These are phyloP conservation scores for Aspergillus novoparasiticus DNA, from an alignment of 2,329 filamentous ascomycete species.

Conservation along the genomic window DNA sequence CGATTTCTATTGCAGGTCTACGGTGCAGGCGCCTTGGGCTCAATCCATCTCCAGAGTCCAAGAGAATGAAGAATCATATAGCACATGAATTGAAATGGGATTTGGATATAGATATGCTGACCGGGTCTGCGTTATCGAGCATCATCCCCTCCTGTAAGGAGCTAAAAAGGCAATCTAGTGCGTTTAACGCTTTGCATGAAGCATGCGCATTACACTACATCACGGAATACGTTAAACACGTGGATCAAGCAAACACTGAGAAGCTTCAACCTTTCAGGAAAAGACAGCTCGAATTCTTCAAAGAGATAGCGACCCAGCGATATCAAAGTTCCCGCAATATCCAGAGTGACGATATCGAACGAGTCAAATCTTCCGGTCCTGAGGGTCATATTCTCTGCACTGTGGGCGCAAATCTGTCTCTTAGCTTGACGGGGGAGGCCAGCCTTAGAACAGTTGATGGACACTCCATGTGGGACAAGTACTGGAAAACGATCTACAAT, in stretches of 20 bases:
- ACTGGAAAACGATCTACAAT: constrained; percentile 6
- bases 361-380: background rate
- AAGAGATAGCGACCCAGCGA: background rate
- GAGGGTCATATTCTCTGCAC: constrained; percentile 12
- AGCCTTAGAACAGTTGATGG: background rate
- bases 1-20: constrained; percentile 18
- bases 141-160: background rate
- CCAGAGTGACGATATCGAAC: background rate
- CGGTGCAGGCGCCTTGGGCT: constrained; percentile 9
- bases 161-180: background rate
- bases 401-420: constrained; percentile 16
- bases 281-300: background rate
- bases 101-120: constrained; percentile 20
- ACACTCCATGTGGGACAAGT: background rate
- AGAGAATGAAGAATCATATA: background rate
- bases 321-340: background rate
- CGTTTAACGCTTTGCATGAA: background rate
- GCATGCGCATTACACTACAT: constrained; percentile 10
- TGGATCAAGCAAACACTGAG: background rate
- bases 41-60: background rate
- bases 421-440: constrained; percentile 7
- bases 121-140: background rate
- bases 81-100: constrained; percentile 26
- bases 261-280: background rate
- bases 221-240: background rate